A percentile compares a stretch with the other conserved stretches of the same genome.
phyloP scores from a whole-genome alignment of 2,329 filamentous ascomycete species.

The Aplosporella prunicola region DNA sequence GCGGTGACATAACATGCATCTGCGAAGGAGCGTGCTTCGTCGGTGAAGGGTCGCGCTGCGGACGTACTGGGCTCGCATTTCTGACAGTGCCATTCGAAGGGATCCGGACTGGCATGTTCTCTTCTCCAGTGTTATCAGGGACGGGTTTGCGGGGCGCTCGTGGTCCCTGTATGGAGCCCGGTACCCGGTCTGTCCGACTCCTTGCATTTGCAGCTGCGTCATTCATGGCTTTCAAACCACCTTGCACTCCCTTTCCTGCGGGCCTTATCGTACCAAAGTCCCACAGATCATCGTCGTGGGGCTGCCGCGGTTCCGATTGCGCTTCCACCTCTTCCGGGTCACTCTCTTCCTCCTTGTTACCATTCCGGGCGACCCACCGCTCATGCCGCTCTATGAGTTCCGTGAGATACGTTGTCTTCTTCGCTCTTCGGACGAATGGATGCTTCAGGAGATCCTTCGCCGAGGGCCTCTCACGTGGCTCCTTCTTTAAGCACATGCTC shows the following conservation, averaged over 20 bases:
- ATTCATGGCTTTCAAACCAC: slow-evolving; percentile 64
- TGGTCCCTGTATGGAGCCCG: slow-evolving; percentile 7
- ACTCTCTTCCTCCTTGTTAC: slow-evolving; percentile 50
- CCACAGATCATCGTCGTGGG: slow-evolving; percentile 80
- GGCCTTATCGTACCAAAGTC: slow-evolving; percentile 94
- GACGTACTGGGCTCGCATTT: slow-evolving; percentile 17
- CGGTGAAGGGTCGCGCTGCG: slow-evolving; percentile 29
- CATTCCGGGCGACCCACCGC: slow-evolving; percentile 70
- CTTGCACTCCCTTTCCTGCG: slow-evolving; percentile 40
- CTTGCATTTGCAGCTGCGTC: slow-evolving; percentile 73
- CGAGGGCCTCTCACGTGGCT: slow-evolving; percentile 79
- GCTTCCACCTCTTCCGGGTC: slow-evolving; percentile 35
- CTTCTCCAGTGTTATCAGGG: slow-evolving; percentile 20
- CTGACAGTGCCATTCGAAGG: slow-evolving; percentile 22
- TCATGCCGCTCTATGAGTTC: slow-evolving; percentile 88
- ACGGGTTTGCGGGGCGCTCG: slow-evolving; percentile 23
- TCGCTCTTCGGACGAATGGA: slow-evolving; percentile 81
- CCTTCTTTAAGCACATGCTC: slow-evolving; percentile 67
- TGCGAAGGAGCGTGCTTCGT: slow-evolving; percentile 27
- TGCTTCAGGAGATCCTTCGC: slow-evolving; percentile 82
- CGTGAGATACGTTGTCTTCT: slow-evolving; percentile 92
- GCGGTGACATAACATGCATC: slow-evolving; percentile 23
- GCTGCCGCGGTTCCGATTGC: slow-evolving; percentile 28
- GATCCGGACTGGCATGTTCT: slow-evolving; percentile 22
- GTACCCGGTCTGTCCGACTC: slow-evolving; percentile 22